A percentile compares a stretch with the other conserved stretches of the same genome.
Evolutionary conservation across 805 yeast species (phyloP).

Genomic region (Hanseniaspora lachancei): DNA sequence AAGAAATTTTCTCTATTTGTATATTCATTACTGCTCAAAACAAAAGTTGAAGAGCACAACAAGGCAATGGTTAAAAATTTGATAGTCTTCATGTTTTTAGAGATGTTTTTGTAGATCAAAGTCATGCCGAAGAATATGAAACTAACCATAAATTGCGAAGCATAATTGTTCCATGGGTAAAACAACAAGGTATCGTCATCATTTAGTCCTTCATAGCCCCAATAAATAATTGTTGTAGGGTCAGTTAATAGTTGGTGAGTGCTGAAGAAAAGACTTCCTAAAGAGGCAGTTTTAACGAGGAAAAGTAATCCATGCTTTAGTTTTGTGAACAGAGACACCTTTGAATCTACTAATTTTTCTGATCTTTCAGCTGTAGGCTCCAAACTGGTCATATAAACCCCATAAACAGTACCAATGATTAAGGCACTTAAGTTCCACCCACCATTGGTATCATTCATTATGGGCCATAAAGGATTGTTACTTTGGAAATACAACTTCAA

Average conservation of each 20-base stretch:
- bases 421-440: constrained; percentile 71
- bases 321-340: background rate
- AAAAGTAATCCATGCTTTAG: constrained; percentile 14
- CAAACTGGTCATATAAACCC: constrained; percentile 47
- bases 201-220: constrained; percentile 95
- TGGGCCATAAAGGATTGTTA: constrained; percentile 94
- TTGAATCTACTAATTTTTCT: background rate
- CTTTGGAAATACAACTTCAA: constrained; percentile 66
- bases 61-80: constrained; percentile 21
- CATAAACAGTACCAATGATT: constrained; percentile 39
- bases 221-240: constrained; percentile 70
- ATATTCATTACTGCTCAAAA: constrained; percentile 17
- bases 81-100: background rate
- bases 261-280: constrained; percentile 65
- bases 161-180: constrained; percentile 39
- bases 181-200: constrained; percentile 85
- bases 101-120: constrained; percentile 24
- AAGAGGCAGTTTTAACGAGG: constrained; percentile 37
- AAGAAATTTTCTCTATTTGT: constrained; percentile 27
- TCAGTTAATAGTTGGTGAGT: constrained; percentile 67
- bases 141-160: constrained; percentile 39
- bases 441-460: constrained; percentile 72
- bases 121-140: constrained; percentile 39
- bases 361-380: constrained; percentile 16
- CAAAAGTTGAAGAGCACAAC: constrained; percentile 23